phyloP scores from a whole-genome alignment of 192 early-diverging fungal species.

The Linnemannia exigua region DNA sequence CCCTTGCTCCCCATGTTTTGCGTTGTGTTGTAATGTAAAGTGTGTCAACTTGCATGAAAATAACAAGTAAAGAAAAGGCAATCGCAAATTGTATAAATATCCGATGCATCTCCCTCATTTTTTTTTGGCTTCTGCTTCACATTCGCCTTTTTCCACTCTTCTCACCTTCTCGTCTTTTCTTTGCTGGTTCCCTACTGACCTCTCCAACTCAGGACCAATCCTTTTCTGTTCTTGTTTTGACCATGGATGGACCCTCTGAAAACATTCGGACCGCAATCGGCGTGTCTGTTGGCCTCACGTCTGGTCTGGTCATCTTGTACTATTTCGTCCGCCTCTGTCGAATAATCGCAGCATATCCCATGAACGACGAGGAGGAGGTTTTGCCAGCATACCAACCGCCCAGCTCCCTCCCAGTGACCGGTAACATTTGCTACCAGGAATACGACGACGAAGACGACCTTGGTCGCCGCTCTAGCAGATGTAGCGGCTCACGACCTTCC shows the following conservation, averaged over 20 bases:
- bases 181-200: background rate
- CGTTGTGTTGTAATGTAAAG: background rate
- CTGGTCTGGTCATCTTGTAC: background rate
- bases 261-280: background rate
- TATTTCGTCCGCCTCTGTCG: background rate
- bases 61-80: background rate
- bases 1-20: background rate
- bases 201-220: background rate
- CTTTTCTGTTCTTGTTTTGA: background rate
- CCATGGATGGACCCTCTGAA: background rate
- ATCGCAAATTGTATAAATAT: background rate
- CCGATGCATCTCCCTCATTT: background rate
- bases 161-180: background rate
- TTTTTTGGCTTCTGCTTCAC: background rate
- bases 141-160: background rate
- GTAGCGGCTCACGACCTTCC: background rate
- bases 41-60: background rate
- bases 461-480: background rate
- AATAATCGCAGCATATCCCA: background rate
- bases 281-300: background rate
- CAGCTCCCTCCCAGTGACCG: background rate
- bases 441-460: background rate
- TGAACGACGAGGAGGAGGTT: background rate
- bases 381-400: background rate
- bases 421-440: background rate